These are phyloP conservation scores for Periconia sp. DNA, from an alignment of 2,329 filamentous ascomycete species.

Conservation along the genomic window DNA sequence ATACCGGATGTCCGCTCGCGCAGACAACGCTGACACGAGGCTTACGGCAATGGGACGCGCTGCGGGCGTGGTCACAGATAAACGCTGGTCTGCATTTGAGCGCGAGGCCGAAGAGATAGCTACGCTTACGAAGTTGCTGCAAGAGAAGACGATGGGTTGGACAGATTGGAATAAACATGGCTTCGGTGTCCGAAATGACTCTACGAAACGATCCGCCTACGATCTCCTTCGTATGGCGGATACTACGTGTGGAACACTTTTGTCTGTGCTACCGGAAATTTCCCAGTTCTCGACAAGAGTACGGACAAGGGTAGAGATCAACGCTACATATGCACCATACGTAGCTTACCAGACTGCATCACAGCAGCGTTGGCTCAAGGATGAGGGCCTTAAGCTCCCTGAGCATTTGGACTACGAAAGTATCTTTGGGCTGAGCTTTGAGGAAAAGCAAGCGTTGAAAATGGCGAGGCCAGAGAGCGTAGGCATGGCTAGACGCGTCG, in stretches of 20 bases:
- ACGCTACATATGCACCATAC: slow-evolving; percentile 87
- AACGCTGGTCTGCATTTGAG: slow-evolving; percentile 74
- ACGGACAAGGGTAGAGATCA: slow-evolving; percentile 74
- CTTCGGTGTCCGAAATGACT: slow-evolving; percentile 71
- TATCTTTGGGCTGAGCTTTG: slow-evolving; percentile 77
- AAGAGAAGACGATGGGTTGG: slow-evolving; percentile 63
- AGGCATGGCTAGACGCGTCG: slow-evolving; percentile 85
- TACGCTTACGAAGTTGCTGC: slow-evolving; percentile 68
- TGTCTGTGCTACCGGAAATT: slow-evolving; percentile 63
- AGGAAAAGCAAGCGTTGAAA: slow-evolving; percentile 75
- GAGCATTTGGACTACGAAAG: slow-evolving; percentile 75
- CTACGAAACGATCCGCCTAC: slow-evolving; percentile 72
- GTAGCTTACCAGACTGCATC: slow-evolving; percentile 73
- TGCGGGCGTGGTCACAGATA: slow-evolving; percentile 79
- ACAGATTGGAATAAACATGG: slow-evolving; percentile 73
- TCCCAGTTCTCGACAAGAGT: slow-evolving; percentile 63
- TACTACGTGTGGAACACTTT: slow-evolving; percentile 64
- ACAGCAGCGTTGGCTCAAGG: slow-evolving; percentile 71
- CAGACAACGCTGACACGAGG: slow-evolving; percentile 91
- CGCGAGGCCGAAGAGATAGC: slow-evolving; percentile 71
- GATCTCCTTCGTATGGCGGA: slow-evolving; percentile 73
- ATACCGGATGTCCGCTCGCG: slow-evolving; percentile 88
- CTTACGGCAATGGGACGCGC: slow-evolving; percentile 79
- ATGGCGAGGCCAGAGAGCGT: slow-evolving; percentile 80
- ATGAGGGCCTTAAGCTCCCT: slow-evolving; percentile 78